Conservation (phyloP, 495 filamentous ascomycete species). For the Tetracladium marchalianum region DNA sequence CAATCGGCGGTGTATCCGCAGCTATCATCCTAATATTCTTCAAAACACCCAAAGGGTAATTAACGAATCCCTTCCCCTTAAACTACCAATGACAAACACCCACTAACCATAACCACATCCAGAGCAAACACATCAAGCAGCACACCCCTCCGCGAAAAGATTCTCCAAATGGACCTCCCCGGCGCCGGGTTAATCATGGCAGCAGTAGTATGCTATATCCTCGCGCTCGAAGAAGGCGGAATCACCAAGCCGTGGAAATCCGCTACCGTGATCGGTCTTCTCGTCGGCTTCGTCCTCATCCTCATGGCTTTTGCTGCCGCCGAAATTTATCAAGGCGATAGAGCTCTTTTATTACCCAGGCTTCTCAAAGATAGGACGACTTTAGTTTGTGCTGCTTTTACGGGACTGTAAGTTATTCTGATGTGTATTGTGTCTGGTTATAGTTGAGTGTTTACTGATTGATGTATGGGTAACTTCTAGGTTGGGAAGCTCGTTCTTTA, state of each 20-base stretch:
- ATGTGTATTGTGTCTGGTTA: no score
- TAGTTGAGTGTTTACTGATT: not conserved
- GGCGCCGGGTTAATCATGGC: conserved; percentile 20
- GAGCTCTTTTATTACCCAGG: conserved; percentile 54
- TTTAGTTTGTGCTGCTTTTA: conserved; percentile 37
- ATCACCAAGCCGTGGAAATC: conserved; percentile 55
- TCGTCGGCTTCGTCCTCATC: conserved; percentile 61
- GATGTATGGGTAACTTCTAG: conserved; percentile 3
- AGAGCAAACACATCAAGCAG: not conserved
- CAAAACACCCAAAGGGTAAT: conserved; percentile 30
- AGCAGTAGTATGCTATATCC: conserved; percentile 57
- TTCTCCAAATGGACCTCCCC: conserved; percentile 20
- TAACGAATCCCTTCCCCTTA: no score
- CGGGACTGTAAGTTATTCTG: conserved; percentile 22
- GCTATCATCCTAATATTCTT: conserved; percentile 36
- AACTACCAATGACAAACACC: no score
- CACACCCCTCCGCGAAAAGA: conserved; percentile 3
- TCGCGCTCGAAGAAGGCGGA: conserved; percentile 82
- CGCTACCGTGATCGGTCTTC: conserved; percentile 57
- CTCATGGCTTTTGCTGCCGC: conserved; percentile 46
- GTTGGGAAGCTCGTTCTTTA: conserved; percentile 47
- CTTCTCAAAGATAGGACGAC: conserved; percentile 55
- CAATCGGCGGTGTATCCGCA: conserved; percentile 37
- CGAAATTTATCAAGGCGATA: conserved; percentile 54
- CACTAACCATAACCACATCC: no score